These are phyloP conservation scores for Chenopodium suecicum DNA, from an alignment of 148 eudicot species.

Conservation along the genomic window DNA sequence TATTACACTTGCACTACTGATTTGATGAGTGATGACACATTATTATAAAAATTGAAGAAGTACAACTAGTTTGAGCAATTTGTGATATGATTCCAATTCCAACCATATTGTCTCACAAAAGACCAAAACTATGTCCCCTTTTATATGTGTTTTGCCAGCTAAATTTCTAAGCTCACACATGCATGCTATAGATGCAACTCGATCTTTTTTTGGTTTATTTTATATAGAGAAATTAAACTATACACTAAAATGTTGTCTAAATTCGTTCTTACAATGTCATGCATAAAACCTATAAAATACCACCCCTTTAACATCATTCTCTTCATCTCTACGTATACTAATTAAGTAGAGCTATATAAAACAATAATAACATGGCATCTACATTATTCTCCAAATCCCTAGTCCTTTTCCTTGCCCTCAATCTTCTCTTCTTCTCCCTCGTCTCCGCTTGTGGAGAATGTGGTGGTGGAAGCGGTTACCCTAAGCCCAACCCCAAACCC, in stretches of 20 bases:
- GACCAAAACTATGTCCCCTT: neutral
- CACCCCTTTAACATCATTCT: neutral
- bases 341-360: neutral
- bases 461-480: slow-evolving; percentile 24
- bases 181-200: slow-evolving; percentile 11
- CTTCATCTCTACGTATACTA: slow-evolving; percentile 5
- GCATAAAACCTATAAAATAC: slow-evolving; percentile 27
- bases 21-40: too few relatives aligned
- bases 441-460: slow-evolving; percentile 33
- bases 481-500: slow-evolving; percentile 23
- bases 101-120: neutral
- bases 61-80: too few relatives aligned
- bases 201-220: neutral
- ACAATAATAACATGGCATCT: slow-evolving; percentile 30
- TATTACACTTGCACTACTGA: too few relatives aligned
- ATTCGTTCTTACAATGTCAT: neutral
- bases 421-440: slow-evolving; percentile 39
- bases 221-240: neutral
- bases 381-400: slow-evolving; percentile 24
- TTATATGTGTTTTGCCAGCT: slow-evolving; percentile 3
- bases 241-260: neutral
- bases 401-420: slow-evolving; percentile 38
- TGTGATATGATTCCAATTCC: neutral
- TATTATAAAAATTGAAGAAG: too few relatives aligned
- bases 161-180: slow-evolving; percentile 19